phyloP scores from a whole-genome alignment of 768 basidiomycete species.

The Neoboletus magnificus region DNA sequence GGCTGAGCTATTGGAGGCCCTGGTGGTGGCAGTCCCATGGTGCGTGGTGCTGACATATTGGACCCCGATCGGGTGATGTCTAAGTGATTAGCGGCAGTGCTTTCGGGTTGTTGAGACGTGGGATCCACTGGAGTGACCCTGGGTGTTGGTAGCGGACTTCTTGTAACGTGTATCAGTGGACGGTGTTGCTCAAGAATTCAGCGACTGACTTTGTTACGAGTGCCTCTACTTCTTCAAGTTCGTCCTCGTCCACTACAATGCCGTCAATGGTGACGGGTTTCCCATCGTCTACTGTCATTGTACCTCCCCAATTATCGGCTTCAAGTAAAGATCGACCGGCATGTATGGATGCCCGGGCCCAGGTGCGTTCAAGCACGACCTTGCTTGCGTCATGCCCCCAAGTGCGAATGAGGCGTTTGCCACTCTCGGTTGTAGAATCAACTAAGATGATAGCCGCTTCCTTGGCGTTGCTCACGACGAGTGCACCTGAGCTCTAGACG shows the following conservation, averaged over 20 bases:
- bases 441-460: slow-evolving; percentile 60
- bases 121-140: slow-evolving; percentile 49
- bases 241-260: slow-evolving; percentile 35
- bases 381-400: slow-evolving; percentile 50
- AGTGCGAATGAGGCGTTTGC: slow-evolving; percentile 54
- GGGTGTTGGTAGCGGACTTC: slow-evolving; percentile 62
- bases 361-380: slow-evolving; percentile 50
- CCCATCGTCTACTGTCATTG: slow-evolving; percentile 33
- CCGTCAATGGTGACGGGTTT: slow-evolving; percentile 33
- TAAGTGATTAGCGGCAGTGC: background rate
- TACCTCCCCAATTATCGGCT: slow-evolving; percentile 52
- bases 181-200: slow-evolving; percentile 7
- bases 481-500: slow-evolving; percentile 54
- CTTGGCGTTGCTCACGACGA: slow-evolving; percentile 47
- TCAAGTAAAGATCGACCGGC: slow-evolving; percentile 44
- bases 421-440: slow-evolving; percentile 48
- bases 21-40: background rate
- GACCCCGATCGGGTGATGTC: background rate
- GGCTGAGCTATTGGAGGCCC: background rate
- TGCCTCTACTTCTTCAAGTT: slow-evolving; percentile 37
- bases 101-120: slow-evolving; percentile 10
- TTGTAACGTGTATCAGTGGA: slow-evolving; percentile 32
- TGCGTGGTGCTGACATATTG: background rate
- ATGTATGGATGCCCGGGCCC: slow-evolving; percentile 48
- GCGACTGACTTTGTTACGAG: slow-evolving; percentile 43